A percentile compares a stretch with the other conserved stretches of the same genome.
Evolutionary conservation across 2,329 filamentous ascomycete species (phyloP).

Genomic region (Exophiala alcalophila): DNA sequence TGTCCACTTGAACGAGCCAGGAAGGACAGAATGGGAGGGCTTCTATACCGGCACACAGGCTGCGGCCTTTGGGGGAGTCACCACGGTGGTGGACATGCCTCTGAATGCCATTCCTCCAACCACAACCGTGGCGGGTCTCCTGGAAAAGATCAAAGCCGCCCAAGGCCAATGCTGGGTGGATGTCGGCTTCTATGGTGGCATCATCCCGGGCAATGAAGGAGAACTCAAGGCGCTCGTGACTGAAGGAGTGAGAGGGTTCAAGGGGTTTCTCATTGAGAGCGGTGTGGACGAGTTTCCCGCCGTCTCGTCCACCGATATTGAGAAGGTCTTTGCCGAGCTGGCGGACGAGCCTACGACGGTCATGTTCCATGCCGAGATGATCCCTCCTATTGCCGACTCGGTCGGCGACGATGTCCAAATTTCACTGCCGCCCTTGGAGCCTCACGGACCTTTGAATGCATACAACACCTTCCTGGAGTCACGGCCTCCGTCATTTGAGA

Average conservation of each 20-base stretch:
- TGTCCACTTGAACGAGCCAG: constrained; percentile 95
- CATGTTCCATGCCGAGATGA: constrained; percentile 99
- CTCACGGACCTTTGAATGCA: constrained; percentile 67
- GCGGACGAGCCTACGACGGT: constrained; percentile 80
- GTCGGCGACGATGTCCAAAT: constrained; percentile 73
- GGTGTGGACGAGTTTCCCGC: constrained; percentile 96
- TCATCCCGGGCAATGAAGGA: constrained; percentile 81
- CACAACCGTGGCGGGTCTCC: constrained; percentile 76
- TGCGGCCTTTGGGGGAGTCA: constrained; percentile 92
- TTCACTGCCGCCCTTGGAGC: constrained; percentile 66
- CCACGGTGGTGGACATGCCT: constrained; percentile 96
- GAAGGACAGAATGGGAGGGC: constrained; percentile 96
- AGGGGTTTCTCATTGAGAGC: constrained; percentile 95
- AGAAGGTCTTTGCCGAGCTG: constrained; percentile 74
- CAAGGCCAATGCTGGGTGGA: constrained; percentile 93
- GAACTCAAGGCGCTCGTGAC: constrained; percentile 78
- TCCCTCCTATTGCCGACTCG: constrained; percentile 77
- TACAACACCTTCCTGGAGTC: constrained; percentile 93
- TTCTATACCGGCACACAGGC: constrained; percentile 93
- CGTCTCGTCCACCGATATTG: constrained; percentile 75
- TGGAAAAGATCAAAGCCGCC: constrained; percentile 81
- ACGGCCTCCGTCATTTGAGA: constrained; percentile 84
- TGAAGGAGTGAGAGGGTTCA: constrained; percentile 89
- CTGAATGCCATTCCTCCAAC: constrained; percentile 95
- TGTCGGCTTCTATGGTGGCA: constrained; percentile 95